These are phyloP conservation scores for Geotrichum citri-aurantii DNA, from an alignment of 1,139 yeast genomes.

Conservation along the genomic window DNA sequence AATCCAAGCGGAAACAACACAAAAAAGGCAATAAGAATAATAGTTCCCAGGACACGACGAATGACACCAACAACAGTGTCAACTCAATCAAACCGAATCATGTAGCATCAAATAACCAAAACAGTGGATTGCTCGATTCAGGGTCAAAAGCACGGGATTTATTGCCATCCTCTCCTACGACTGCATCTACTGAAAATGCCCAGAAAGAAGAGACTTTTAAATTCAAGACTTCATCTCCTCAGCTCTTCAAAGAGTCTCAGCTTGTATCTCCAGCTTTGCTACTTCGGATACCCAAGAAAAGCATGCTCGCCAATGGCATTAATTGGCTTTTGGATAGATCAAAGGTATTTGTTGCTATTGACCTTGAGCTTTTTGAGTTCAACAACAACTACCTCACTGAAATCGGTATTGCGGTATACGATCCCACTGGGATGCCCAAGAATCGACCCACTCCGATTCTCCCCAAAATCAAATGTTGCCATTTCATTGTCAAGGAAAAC, in stretches of 20 bases:
- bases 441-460: neutral
- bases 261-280: neutral
- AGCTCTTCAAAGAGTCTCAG: neutral
- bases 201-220: neutral
- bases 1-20: neutral
- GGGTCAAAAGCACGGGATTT: neutral
- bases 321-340: slow-evolving; percentile 4
- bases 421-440: slow-evolving; percentile 40
- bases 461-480: slow-evolving; percentile 32
- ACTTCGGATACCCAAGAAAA: neutral
- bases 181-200: neutral
- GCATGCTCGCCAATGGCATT: slow-evolving; percentile 1
- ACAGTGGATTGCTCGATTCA: neutral
- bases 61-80: neutral
- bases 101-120: neutral
- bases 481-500: slow-evolving; percentile 52
- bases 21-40: neutral
- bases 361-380: slow-evolving; percentile 62
- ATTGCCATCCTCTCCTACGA: neutral
- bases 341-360: slow-evolving; percentile 40
- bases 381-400: slow-evolving; percentile 49
- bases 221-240: neutral
- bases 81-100: neutral
- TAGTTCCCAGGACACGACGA: neutral
- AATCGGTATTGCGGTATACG: slow-evolving; percentile 62